Base-by-base conservation (phyloP, 306 rosid species). In the Vachellia pachyceras region DNA sequence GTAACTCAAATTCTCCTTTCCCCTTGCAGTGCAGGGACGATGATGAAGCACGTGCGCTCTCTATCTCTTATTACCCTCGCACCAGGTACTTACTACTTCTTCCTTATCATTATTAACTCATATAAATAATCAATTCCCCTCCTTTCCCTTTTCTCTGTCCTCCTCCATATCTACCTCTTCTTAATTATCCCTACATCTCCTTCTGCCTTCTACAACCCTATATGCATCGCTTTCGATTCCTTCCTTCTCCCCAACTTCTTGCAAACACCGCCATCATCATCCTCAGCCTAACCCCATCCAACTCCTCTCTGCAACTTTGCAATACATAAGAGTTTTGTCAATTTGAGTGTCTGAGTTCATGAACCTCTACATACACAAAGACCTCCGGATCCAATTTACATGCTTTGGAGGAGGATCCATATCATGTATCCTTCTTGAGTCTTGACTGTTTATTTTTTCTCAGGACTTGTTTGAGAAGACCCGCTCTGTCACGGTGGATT, bases 41-140 rank as follows among this genome's bases (percentile, higher is more conserved):
- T 87, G 84, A 92, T 82, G 90, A 84, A 91, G 75, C 99, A 94
- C 97, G 97, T 96, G 99, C 86, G 79, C 77, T 44, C 85, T 79
- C 89, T 63, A 92, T 40, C 85, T 79, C 89, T 63, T 92, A 83
- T 91, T 89, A 88, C 88, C 81, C 37, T 87, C 90, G 84, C 92
- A 86, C 85, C 88, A 87, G 91, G 97, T 55, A 55, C 58, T 17
- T n/a, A 9, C 63, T 54, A n/a, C 1, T 18, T 7, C 75, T 12
- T 4, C 68, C 10, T 7, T 77, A 52, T 57, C 57, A 79, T 77
- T 85, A 76, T 79, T 69, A 79, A 47, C 75, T 68, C 77, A 35
- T 42, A 58, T 73, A 76, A 69, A 82, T 58, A 75, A 67, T 81
- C 39, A 69, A 77, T 64, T 41, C 78, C 77, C 84, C 87, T 85